A percentile compares a stretch with the other conserved stretches of the same genome.
Conservation (phyloP, 2,329 filamentous ascomycete species). For the Colletotrichum sp. region DNA sequence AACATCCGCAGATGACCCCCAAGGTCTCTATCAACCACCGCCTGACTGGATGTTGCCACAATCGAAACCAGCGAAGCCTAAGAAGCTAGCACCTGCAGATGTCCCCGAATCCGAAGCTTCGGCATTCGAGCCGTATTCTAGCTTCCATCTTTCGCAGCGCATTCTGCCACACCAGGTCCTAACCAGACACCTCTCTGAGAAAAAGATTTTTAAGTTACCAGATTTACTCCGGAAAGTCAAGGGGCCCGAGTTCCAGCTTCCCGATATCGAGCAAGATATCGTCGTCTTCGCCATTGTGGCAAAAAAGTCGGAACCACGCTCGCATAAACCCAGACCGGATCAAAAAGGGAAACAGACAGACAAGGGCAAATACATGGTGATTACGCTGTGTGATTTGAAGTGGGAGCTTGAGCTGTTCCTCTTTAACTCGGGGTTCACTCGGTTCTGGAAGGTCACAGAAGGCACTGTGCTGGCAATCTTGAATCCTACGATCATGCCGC, state of each 20-base stretch:
- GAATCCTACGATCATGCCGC: constrained; percentile 91
- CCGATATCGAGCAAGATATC: constrained; percentile 84
- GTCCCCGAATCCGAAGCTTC: constrained; percentile 55
- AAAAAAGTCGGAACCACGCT: constrained; percentile 82
- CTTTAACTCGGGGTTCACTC: constrained; percentile 87
- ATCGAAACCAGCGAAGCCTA: constrained; percentile 16
- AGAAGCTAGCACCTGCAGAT: constrained; percentile 34
- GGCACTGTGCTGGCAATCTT: constrained; percentile 93
- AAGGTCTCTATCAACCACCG: constrained; percentile 13
- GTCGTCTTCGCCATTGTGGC: constrained; percentile 89
- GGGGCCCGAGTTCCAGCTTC: constrained; percentile 80
- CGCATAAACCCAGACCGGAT: constrained; percentile 53
- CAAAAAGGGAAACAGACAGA: constrained; percentile 57
- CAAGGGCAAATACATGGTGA: constrained; percentile 88
- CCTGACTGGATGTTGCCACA: constrained; percentile 11
- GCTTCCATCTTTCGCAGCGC: constrained; percentile 81
- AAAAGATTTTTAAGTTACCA: constrained; percentile 78
- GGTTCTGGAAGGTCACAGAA: constrained; percentile 91
- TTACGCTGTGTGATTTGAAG: constrained; percentile 85
- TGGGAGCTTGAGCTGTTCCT: constrained; percentile 93
- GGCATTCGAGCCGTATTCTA: constrained; percentile 85
- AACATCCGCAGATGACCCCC: not conserved
- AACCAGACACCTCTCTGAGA: constrained; percentile 77
- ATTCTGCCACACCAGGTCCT: constrained; percentile 83
- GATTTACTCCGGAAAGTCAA: constrained; percentile 83